These are phyloP conservation scores for Potentilla sterilis DNA, from an alignment of 306 rosid genomes.

Conservation along the genomic window DNA sequence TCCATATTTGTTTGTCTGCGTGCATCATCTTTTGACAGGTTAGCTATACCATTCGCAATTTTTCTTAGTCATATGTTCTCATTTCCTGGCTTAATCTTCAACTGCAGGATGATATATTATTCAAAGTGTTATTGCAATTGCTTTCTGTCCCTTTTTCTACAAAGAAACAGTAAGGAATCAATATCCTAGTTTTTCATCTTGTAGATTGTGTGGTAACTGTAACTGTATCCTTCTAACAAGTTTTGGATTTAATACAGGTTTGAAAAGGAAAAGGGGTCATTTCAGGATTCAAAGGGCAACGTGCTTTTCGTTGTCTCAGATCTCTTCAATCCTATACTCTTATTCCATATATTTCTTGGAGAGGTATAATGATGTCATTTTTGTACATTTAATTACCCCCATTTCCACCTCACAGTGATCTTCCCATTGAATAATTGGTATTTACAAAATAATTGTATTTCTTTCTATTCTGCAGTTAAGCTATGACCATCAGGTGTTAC, in stretches of 20 bases:
- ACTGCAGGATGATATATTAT: constrained; percentile 85
- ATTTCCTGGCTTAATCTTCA: constrained; percentile 19
- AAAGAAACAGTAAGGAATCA: constrained; percentile 53
- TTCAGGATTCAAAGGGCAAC: constrained; percentile 42
- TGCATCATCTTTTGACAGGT: neutral
- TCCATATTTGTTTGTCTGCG: neutral
- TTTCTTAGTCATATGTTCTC: constrained; percentile 5
- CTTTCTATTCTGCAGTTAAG: constrained; percentile 60
- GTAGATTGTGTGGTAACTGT: constrained; percentile 1
- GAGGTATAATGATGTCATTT: constrained; percentile 46
- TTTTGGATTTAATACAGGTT: constrained; percentile 40
- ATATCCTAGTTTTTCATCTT: constrained; percentile 15
- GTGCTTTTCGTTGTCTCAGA: constrained; percentile 47
- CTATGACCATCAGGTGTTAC: constrained; percentile 90
- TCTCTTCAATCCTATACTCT: constrained; percentile 61
- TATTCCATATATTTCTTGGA: constrained; percentile 79
- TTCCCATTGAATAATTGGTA: neutral
- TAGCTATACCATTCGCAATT: neutral
- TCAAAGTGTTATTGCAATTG: constrained; percentile 73
- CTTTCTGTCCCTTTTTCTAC: constrained; percentile 44
- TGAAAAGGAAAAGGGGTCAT: constrained; percentile 34
- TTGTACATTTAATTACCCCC: constrained; percentile 8
- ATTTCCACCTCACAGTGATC: constrained; percentile 6
- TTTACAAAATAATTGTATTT: neutral
- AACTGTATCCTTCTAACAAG: constrained; percentile 18